These are phyloP conservation scores for Spatholobus suberectus DNA, from an alignment of 306 rosid species.

Conservation along the genomic window DNA sequence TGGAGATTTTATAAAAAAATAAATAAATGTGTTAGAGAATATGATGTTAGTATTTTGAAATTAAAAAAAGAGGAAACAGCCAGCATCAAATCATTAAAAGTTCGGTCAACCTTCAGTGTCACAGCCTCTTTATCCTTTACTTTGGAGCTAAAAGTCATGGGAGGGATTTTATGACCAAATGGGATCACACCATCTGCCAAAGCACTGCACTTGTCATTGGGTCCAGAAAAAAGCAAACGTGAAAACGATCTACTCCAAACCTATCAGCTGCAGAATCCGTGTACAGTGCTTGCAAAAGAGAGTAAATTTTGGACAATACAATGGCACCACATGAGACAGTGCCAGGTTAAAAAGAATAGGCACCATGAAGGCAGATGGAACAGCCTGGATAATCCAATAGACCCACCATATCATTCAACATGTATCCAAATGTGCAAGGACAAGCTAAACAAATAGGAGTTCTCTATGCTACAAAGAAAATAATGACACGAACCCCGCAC, in stretches of 20 bases:
- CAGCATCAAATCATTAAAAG: constrained; percentile 58
- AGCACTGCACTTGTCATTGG: constrained; percentile 34
- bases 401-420: constrained; percentile 35
- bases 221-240: constrained; percentile 36
- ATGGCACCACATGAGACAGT: constrained; percentile 36
- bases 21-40: too few species aligned
- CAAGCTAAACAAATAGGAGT: constrained; percentile 38
- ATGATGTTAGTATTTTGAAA: too few species aligned
- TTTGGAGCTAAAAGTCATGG: constrained; percentile 42
- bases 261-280: constrained; percentile 32
- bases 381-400: constrained; percentile 38
- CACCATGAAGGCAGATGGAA: constrained; percentile 23
- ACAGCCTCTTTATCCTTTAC: constrained; percentile 49
- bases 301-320: constrained; percentile 10
- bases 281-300: constrained; percentile 20
- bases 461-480: constrained; percentile 27
- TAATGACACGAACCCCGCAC: constrained; percentile 7
- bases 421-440: constrained; percentile 22
- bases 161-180: constrained; percentile 47
- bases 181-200: constrained; percentile 42
- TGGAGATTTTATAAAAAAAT: too few species aligned
- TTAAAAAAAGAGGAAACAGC: constrained; percentile 24
- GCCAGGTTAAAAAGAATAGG: constrained; percentile 27
- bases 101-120: constrained; percentile 48
- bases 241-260: constrained; percentile 35